Evolutionary conservation across 2,329 filamentous ascomycete genomes (phyloP), one percentile per base, ranked within the genome.

Genomic region (Sporothrix globosa): DNA sequence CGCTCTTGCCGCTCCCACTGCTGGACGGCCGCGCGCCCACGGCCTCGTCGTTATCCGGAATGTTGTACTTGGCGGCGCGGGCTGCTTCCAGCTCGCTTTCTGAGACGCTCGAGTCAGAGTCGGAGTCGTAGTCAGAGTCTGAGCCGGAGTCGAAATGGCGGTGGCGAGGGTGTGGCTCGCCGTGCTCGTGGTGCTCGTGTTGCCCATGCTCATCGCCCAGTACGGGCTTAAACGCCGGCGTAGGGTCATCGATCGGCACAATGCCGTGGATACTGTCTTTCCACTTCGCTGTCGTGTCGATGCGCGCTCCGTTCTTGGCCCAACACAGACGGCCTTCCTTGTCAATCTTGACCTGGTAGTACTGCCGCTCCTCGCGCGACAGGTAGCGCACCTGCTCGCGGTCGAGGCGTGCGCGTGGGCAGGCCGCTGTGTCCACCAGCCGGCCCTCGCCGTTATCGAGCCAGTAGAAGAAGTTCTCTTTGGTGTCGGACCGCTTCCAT

Each of bases 401-500:
- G 67, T 96, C 92, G 7, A 97, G 82, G 17, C 88, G 84, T 71
- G 92, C 90, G 48, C 94, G 85, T 1, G 92, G 90, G 73, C 93
- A 93, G 0, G 87, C 85, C 3, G 88, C 85, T 14, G 95, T 82
- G 73, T 95, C 90, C 56, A 96, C 77, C 52, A 86, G 79, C 74
- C 83, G 88, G 0, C 94, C 94, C 65, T 90, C 90, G 5, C 94
- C 94, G 71, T 91, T 84, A 77, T 97, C 94, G 1, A 97, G 83
- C 93, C 94, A 97, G 80, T 93, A 95, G 79, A 97, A 97, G 84
- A 94, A 97, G 77, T 96, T 97, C 78, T 97, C 91, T 4, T 88
- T 87, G 0, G 92, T 95, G 39, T 91, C 83, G 1, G 88, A 83
- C 72, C 86, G 87, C 78, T 93, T 93, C 94, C 94, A 97, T 74